A percentile compares a stretch with the other conserved stretches of the same genome.
phyloP scores from a whole-genome alignment of 805 yeast species.

The Metahyphopichia silvanorum region DNA sequence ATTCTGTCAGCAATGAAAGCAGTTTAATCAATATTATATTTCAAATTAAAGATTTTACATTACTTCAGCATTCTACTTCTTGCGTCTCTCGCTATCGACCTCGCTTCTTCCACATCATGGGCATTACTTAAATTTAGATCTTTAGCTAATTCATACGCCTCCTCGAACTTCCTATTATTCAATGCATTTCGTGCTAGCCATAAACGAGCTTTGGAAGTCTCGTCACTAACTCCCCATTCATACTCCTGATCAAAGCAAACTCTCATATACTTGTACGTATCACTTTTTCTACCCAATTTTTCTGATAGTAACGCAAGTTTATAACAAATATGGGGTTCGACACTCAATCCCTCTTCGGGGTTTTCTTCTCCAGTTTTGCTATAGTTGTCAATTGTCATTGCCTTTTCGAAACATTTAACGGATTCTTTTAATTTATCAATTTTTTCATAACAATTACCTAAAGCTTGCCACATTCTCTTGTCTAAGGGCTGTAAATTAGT shows the following conservation, averaged over 20 bases:
- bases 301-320: conserved; percentile 69
- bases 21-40: too few species aligned
- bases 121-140: conserved; percentile 69
- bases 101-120: conserved; percentile 85
- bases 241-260: conserved; percentile 62
- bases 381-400: conserved; percentile 51
- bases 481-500: conserved; percentile 85
- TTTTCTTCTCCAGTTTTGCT: conserved; percentile 12
- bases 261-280: conserved; percentile 62
- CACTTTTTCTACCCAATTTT: conserved; percentile 46
- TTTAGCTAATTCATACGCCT: conserved; percentile 71
- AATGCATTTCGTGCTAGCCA: conserved; percentile 81
- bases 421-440: conserved; percentile 70
- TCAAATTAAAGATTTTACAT: not conserved
- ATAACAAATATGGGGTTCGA: conserved; percentile 51
- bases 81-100: conserved; percentile 78
- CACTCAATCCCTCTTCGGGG: conserved; percentile 6
- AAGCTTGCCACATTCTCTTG: conserved; percentile 94
- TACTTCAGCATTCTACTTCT: conserved; percentile 43
- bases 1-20: too few species aligned
- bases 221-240: conserved; percentile 66
- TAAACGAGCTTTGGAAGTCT: conserved; percentile 73
- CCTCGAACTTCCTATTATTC: conserved; percentile 52
- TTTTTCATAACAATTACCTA: conserved; percentile 85
- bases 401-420: conserved; percentile 76